Percentiles rank a stretch among this genome's conserved stretches.
Evolutionary conservation across 805 yeast genomes (phyloP).

Genomic region (Candida incommunis): DNA sequence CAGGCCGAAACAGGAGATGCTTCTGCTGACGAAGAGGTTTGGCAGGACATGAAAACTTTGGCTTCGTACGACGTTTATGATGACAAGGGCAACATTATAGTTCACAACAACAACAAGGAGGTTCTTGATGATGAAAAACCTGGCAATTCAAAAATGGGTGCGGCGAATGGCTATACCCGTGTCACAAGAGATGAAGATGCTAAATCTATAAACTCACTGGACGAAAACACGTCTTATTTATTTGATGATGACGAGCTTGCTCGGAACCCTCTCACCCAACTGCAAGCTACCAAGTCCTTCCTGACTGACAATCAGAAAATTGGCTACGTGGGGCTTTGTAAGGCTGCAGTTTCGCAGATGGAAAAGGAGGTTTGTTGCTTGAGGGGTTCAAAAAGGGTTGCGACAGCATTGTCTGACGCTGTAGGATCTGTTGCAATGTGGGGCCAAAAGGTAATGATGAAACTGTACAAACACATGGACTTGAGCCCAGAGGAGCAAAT

Average conservation of each 20-base stretch:
- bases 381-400: slow-evolving; percentile 34
- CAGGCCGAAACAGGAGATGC: slow-evolving; percentile 13
- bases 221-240: slow-evolving; percentile 41
- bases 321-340: slow-evolving; percentile 80
- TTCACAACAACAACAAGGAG: slow-evolving; percentile 15
- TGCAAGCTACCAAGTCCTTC: slow-evolving; percentile 68
- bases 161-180: slow-evolving; percentile 70
- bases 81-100: slow-evolving; percentile 38
- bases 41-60: slow-evolving; percentile 83
- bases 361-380: slow-evolving; percentile 48
- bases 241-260: slow-evolving; percentile 31
- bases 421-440: slow-evolving; percentile 75
- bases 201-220: slow-evolving; percentile 38
- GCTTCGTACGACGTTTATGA: slow-evolving; percentile 69
- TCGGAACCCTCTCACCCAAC: slow-evolving; percentile 43
- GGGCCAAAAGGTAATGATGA: slow-evolving; percentile 59
- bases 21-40: slow-evolving; percentile 33
- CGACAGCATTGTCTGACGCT: slow-evolving; percentile 46
- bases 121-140: slow-evolving; percentile 1
- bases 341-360: slow-evolving; percentile 63
- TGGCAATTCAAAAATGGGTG: slow-evolving; percentile 22
- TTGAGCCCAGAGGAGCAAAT: slow-evolving; percentile 57
- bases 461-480: slow-evolving; percentile 72
- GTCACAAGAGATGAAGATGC: slow-evolving; percentile 78
- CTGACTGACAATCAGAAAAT: slow-evolving; percentile 73